phyloP scores from a whole-genome alignment of 2,329 filamentous ascomycete species.

The Colletotrichum acutatum region DNA sequence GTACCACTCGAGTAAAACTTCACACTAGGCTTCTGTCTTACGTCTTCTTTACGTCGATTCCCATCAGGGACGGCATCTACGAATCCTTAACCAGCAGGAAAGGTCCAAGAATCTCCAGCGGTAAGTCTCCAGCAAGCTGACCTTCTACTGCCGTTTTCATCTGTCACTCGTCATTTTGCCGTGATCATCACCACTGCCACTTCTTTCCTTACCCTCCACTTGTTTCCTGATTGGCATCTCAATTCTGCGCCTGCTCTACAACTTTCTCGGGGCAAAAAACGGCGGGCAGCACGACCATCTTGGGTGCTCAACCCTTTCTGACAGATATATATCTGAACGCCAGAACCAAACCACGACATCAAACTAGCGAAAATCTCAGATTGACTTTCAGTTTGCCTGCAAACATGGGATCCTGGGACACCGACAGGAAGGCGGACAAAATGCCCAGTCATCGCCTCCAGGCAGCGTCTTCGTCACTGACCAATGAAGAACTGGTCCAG shows the following conservation, averaged over 20 bases:
- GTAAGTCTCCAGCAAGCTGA: neutral
- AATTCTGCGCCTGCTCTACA: neutral
- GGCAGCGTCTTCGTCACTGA: neutral
- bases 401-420: constrained; percentile 21
- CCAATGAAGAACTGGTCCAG: neutral
- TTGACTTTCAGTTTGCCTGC: neutral
- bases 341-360: no score
- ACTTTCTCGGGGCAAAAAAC: no score
- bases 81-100: neutral
- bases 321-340: neutral
- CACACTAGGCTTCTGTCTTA: neutral
- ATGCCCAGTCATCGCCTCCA: constrained; percentile 18
- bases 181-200: neutral
- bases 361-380: neutral
- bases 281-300: neutral
- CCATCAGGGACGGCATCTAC: neutral
- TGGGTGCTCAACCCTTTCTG: neutral
- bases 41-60: no score
- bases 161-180: neutral
- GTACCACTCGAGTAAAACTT: neutral
- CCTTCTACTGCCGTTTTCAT: neutral
- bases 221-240: neutral
- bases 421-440: constrained; percentile 6
- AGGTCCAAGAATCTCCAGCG: neutral
- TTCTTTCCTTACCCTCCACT: neutral